These are phyloP conservation scores for Eryngium alpinum DNA, from an alignment of 140 eudicot species.

Conservation along the genomic window DNA sequence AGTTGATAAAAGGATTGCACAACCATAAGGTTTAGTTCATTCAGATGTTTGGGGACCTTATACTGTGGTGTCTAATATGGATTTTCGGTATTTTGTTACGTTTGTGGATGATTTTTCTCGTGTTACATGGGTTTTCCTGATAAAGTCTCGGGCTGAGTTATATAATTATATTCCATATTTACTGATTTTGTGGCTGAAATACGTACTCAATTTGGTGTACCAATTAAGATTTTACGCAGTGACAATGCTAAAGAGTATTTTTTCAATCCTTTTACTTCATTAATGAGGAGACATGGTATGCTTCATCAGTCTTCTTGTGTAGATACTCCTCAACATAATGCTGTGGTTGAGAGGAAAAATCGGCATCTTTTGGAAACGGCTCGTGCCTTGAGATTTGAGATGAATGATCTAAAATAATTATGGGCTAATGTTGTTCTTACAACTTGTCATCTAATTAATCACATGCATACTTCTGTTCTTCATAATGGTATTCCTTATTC, in stretches of 20 bases:
- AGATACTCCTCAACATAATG: background rate
- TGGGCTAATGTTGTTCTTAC: background rate
- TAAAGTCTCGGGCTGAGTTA: background rate
- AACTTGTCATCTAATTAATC: background rate
- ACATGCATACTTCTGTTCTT: background rate
- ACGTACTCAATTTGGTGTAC: background rate
- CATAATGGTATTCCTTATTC: background rate
- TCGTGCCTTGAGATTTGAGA: background rate
- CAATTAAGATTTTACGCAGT: background rate
- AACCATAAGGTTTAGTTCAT: background rate
- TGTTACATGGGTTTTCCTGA: background rate
- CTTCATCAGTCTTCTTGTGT: background rate
- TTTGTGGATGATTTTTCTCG: conserved; percentile 1
- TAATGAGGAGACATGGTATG: background rate
- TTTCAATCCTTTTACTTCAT: background rate
- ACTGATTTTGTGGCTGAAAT: background rate
- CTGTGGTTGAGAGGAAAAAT: background rate
- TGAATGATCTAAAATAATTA: background rate
- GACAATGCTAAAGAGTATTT: background rate
- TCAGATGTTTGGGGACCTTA: background rate
- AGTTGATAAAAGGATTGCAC: background rate
- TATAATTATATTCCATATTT: background rate
- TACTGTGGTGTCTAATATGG: background rate
- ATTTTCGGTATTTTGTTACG: background rate
- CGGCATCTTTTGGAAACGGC: background rate